Base-by-base conservation (phyloP, 23 red algal genomes). In the Gracilaria gracilis region DNA sequence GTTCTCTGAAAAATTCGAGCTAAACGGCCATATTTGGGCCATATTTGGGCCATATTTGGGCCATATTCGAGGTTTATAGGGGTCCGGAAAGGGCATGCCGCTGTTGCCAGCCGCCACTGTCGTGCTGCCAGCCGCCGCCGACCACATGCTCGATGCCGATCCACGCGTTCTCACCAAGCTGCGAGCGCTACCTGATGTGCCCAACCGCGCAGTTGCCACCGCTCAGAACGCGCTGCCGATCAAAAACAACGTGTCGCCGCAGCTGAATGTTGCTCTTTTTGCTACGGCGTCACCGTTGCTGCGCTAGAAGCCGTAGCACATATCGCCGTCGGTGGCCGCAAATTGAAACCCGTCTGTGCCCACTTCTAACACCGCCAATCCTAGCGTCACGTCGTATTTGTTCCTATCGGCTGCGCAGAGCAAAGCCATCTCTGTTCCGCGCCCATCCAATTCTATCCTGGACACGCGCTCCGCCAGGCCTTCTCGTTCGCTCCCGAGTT, bases 361-460 rank as follows among this genome's bases (percentile, higher is more conserved):
- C 12, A 9, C 37, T 19, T 82, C 58, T 2, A 82, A 82, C 36
- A 82, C 79, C 34, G 79, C 79, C 79, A 65, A 65, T 59, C 79
- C 39, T 36, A 82, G 53, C 19, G 34, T 42, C 20, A 64, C 58
- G 9, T 59, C 79, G 2, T 59, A 33, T 25, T 8, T 82, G 23
- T 38, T 82, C 29, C 79, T 61, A 4, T 65, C 79, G 2, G 21
- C 53, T 0, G 64, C 64, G 32, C 64, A 37, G 32, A 69, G 64
- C 32, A 59, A 82, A 21, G 25, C 39, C 1, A 33, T 82, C 46
- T 82, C 79, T 37, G 21, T 82, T 0, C 25, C 39, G 64, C 58
- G 79, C 23, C 79, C 58, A 1, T 40, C 54, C 36, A 82, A 82
- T 33, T 65, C 79, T 24, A 65, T 27, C 19, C 21, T 82, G 8